Conservation (phyloP, 805 yeast genomes). For the Tetrapisispora namnaoensis region DNA sequence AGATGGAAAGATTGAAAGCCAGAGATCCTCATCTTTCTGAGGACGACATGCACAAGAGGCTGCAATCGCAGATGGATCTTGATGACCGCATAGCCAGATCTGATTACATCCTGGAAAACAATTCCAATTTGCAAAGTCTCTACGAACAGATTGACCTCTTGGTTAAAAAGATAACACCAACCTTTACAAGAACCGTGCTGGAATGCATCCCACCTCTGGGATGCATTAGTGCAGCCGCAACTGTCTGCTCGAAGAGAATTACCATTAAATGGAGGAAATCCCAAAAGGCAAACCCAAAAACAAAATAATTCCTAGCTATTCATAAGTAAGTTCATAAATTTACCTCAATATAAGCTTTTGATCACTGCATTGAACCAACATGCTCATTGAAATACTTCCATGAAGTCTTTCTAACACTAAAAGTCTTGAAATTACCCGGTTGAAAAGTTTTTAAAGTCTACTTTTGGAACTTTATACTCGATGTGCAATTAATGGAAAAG, state of each 20-base stretch:
- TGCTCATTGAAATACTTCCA: too few species aligned
- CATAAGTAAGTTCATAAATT: background rate
- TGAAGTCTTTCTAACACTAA: too few species aligned
- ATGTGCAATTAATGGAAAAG: too few species aligned
- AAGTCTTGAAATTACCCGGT: too few species aligned
- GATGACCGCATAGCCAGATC: constrained; percentile 47
- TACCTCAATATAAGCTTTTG: too few species aligned
- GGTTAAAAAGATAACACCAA: constrained; percentile 33
- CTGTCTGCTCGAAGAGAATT: constrained; percentile 19
- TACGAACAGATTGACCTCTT: constrained; percentile 35
- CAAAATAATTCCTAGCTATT: background rate
- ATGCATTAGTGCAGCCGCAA: constrained; percentile 23
- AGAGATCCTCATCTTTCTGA: constrained; percentile 59
- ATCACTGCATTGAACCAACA: too few species aligned
- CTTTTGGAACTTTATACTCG: too few species aligned
- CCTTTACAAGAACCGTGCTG: constrained; percentile 18
- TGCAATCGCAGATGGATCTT: constrained; percentile 65
- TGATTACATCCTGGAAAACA: constrained; percentile 62
- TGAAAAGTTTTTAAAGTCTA: too few species aligned
- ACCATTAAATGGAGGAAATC: constrained; percentile 3
- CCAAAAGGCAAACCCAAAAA: background rate
- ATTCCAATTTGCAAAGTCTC: constrained; percentile 36
- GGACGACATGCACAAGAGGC: constrained; percentile 64
- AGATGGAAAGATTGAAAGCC: constrained; percentile 48
- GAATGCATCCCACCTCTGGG: constrained; percentile 38